Evolutionary conservation across 2,329 filamentous ascomycete species (phyloP), one percentile per base, ranked within the genome.

Genomic region (Pyricularia sp.): DNA sequence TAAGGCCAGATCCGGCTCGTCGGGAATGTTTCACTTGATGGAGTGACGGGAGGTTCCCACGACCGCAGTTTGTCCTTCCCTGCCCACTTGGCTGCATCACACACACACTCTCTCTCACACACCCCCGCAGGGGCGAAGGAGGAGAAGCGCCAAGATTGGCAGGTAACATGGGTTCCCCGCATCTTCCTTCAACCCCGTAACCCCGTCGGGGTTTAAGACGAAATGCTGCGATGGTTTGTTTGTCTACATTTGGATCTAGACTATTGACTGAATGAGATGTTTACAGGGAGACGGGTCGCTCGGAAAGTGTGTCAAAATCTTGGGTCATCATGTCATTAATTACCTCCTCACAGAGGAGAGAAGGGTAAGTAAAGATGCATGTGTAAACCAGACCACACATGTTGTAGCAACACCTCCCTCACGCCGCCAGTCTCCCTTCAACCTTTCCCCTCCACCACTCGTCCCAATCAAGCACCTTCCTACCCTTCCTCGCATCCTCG

Each of bases 401-500:
- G 9, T 12, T 1, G 12, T 42, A 55, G 20, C n/a, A n/a, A n/a
- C 42, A 55, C 42, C 5, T 17, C 20, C 26, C 26, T 67, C 66
- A 67, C 17, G 42, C 66, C 50, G 26, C 6, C 20, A 71, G 23
- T 50, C 23, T 42, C n/a, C 10, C 68, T 42, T 69, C 80, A 31
- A 90, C 82, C 71, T 87, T 82, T 70, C 78, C 76, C 36, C 80
- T 78, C 93, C 93, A 97, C 92, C 93, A 97, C 65, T 84, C 78
- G 63, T 80, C 79, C 89, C 92, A 97, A 72, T 90, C 84, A 4
- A 98, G 80, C 9, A 95, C 89, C 76, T 85, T 88, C 75, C 85
- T 87, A 67, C 85, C 83, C 66, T 81, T 83, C 74, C 94, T 86
- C 5, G 94, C 93, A 74, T 97, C 91, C 79, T 98, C 95, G 0